Evolutionary conservation across 106 monocot species (phyloP).

Genomic region (Narthecium ossifragum): DNA sequence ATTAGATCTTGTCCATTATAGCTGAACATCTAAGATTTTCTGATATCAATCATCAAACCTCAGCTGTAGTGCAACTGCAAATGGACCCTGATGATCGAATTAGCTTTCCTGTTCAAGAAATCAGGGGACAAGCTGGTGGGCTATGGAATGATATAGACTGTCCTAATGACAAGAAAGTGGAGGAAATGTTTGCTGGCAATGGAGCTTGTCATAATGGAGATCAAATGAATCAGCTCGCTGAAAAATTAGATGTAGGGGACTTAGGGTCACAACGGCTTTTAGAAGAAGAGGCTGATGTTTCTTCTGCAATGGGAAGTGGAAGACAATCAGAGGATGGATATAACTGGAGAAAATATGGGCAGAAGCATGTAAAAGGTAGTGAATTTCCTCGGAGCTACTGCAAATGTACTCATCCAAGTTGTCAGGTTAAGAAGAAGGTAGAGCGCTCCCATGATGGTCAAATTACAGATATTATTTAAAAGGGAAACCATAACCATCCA

Average conservation of each 20-base stretch:
- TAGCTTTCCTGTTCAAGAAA: no score
- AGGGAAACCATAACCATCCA: constrained; percentile 30
- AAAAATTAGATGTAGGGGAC: not conserved
- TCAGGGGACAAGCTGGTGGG: no score
- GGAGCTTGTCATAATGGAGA: not conserved
- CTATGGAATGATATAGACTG: no score
- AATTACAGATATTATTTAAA: constrained; percentile 27
- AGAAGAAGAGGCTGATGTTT: not conserved
- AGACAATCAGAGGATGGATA: constrained; percentile 31
- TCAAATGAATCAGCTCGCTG: not conserved
- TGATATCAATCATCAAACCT: no score
- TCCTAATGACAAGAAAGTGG: not conserved
- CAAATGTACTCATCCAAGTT: constrained; percentile 39
- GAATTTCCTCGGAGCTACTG: constrained; percentile 37
- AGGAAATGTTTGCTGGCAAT: not conserved
- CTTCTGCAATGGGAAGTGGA: not conserved
- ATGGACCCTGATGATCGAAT: no score
- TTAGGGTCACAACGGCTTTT: not conserved
- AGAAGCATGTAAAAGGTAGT: constrained; percentile 39
- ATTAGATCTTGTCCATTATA: no score
- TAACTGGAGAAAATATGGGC: constrained; percentile 46
- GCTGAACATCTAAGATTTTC: no score
- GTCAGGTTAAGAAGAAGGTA: constrained; percentile 24
- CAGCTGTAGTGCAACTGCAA: no score
- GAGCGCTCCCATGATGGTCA: constrained; percentile 29